phyloP scores from a whole-genome alignment of 2,329 filamentous ascomycete species.

The Claviceps sp. region DNA sequence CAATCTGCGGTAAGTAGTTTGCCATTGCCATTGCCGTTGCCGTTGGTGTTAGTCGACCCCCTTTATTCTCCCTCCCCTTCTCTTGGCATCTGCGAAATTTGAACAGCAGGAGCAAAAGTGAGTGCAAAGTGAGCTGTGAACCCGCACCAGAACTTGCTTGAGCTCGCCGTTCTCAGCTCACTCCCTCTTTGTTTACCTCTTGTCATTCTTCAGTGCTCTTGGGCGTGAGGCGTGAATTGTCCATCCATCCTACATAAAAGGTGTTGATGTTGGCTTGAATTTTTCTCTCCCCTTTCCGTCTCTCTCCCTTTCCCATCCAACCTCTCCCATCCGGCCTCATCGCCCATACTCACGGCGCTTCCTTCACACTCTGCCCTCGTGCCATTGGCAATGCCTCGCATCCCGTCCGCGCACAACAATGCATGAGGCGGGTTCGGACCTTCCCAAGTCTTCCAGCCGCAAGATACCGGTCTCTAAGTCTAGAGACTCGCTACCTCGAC shows the following conservation, averaged over 20 bases:
- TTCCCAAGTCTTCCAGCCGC: slow-evolving; percentile 17
- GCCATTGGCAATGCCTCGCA: slow-evolving; percentile 2
- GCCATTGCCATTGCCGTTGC: not conserved
- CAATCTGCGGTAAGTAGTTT: slow-evolving; percentile 24
- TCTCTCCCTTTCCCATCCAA: not conserved
- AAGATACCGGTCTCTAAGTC: slow-evolving; percentile 15
- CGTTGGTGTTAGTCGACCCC: no score
- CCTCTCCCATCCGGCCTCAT: not conserved
- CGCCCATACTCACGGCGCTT: not conserved
- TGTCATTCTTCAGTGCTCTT: not conserved
- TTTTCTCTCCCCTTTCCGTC: not conserved
- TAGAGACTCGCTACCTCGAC: slow-evolving; percentile 15
- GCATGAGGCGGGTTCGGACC: slow-evolving; percentile 13
- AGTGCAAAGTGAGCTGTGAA: slow-evolving; percentile 5
- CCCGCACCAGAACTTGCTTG: not conserved
- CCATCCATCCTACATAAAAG: not conserved
- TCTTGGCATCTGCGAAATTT: no score
- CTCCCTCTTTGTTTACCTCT: not conserved
- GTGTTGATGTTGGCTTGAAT: not conserved
- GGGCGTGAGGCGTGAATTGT: not conserved
- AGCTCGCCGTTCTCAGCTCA: not conserved
- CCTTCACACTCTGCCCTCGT: not conserved
- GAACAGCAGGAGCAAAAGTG: slow-evolving; percentile 1
- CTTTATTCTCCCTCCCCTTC: no score
- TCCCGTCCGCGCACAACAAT: slow-evolving; percentile 8